A percentile compares a stretch with the other conserved stretches of the same genome.
These are phyloP conservation scores for Jatropha multifida DNA, from an alignment of 441 rosid genomes.

Conservation along the genomic window DNA sequence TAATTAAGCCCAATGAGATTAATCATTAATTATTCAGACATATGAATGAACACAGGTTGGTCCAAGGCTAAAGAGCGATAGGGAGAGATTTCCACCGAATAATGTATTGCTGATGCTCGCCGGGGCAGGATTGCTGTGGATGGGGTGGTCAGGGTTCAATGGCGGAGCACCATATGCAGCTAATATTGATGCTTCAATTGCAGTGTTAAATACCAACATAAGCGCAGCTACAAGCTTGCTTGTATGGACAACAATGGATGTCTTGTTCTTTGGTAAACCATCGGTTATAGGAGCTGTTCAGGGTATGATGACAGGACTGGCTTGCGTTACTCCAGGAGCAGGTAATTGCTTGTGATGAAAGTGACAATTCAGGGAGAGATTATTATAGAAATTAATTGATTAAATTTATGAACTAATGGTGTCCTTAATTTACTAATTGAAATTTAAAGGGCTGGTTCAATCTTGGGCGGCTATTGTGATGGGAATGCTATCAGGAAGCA, in stretches of 20 bases:
- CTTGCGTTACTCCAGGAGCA: conserved; percentile 82
- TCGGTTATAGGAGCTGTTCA: conserved; percentile 90
- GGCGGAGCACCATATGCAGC: conserved; percentile 95
- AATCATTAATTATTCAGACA: background rate
- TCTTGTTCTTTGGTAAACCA: conserved; percentile 74
- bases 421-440: too few relatives aligned
- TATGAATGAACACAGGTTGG: conserved; percentile 53
- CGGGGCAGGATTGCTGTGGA: conserved; percentile 86
- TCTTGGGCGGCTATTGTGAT: conserved; percentile 82
- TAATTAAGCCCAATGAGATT: too few relatives aligned
- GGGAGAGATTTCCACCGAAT: conserved; percentile 89
- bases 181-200: conserved; percentile 56
- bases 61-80: conserved; percentile 61
- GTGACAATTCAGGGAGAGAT: background rate
- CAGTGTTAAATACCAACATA: conserved; percentile 69
- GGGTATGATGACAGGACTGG: conserved; percentile 91
- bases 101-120: conserved; percentile 82
- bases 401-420: background rate
- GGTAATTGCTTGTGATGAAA: conserved; percentile 32
- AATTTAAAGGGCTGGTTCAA: conserved; percentile 62
- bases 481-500: conserved; percentile 71
- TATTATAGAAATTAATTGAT: background rate
- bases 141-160: conserved; percentile 97
- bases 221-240: conserved; percentile 89
- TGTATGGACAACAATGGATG: conserved; percentile 78